A percentile compares a stretch with the other conserved stretches of the same genome.
Conservation (phyloP, 768 basidiomycete genomes). For the Neoboletus subvelutipes region DNA sequence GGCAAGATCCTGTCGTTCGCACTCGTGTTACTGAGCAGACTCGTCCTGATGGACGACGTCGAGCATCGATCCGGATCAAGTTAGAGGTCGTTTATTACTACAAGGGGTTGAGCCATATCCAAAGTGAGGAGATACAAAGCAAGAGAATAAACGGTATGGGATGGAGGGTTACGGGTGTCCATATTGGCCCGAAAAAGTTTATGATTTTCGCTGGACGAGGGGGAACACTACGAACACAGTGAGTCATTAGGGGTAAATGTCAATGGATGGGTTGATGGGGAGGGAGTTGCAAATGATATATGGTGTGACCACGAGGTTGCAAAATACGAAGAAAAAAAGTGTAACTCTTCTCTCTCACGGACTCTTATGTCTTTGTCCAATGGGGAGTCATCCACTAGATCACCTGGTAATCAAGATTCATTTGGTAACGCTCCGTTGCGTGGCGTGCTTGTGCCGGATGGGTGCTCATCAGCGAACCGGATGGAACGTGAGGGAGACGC, state of each 20-base stretch:
- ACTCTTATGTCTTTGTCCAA: conserved; percentile 18
- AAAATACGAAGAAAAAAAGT: background rate
- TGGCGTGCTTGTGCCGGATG: conserved; percentile 21
- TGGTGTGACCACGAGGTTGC: background rate
- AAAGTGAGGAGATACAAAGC: background rate
- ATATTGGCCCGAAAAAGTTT: background rate
- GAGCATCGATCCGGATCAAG: background rate
- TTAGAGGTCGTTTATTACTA: conserved; percentile 5
- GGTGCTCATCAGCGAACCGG: conserved; percentile 43
- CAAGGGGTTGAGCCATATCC: conserved; percentile 1
- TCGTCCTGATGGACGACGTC: background rate
- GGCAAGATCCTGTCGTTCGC: conserved; percentile 28
- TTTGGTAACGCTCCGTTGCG: conserved; percentile 19
- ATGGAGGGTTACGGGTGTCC: background rate
- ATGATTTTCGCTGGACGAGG: background rate
- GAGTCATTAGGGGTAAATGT: background rate
- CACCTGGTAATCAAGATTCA: conserved; percentile 14
- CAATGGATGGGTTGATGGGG: background rate
- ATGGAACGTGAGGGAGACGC: conserved; percentile 49
- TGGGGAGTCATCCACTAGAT: conserved; percentile 8
- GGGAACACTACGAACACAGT: conserved; percentile 7
- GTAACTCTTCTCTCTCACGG: conserved; percentile 9
- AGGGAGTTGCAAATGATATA: background rate
- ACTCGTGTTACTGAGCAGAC: conserved; percentile 6
- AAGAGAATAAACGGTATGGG: background rate